Percentiles rank a stretch among this genome's conserved stretches.
phyloP scores from a whole-genome alignment of 73 alveolate genomes.

The Urostyla sp. region DNA sequence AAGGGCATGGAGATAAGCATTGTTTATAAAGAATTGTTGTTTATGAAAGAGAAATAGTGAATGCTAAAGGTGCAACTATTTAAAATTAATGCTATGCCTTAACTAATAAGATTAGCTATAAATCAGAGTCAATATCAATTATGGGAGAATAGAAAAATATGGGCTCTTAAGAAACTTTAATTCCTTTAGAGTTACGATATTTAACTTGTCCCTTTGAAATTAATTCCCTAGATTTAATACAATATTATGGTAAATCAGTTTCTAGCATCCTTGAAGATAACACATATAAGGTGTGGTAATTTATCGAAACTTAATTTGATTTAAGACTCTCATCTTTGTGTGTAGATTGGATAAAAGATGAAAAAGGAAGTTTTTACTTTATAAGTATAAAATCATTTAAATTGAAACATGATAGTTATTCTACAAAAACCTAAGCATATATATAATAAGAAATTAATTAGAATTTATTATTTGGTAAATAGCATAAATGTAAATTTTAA shows the following conservation, averaged over 20 bases:
- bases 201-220: slow-evolving; percentile 38
- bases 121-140: background rate
- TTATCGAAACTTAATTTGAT: slow-evolving; percentile 32
- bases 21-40: slow-evolving; percentile 34
- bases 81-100: slow-evolving; percentile 49
- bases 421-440: slow-evolving; percentile 15
- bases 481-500: too few species aligned
- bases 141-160: slow-evolving; percentile 6
- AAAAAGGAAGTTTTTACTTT: slow-evolving; percentile 28
- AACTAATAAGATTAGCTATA: slow-evolving; percentile 15
- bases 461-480: too few species aligned
- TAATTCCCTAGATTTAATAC: slow-evolving; percentile 21
- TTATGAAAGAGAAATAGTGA: slow-evolving; percentile 35
- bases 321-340: slow-evolving; percentile 1
- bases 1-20: slow-evolving; percentile 43
- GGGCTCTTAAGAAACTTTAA: background rate
- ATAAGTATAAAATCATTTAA: slow-evolving; percentile 25
- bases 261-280: slow-evolving; percentile 9
- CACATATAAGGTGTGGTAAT: slow-evolving; percentile 32
- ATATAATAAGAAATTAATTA: too few species aligned
- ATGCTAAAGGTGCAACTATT: slow-evolving; percentile 33
- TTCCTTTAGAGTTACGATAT: slow-evolving; percentile 23
- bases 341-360: slow-evolving; percentile 43
- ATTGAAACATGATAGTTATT: slow-evolving; percentile 22
- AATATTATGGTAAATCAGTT: slow-evolving; percentile 33